phyloP scores from a whole-genome alignment of 208 protist species.

The Phytomonas francai region DNA sequence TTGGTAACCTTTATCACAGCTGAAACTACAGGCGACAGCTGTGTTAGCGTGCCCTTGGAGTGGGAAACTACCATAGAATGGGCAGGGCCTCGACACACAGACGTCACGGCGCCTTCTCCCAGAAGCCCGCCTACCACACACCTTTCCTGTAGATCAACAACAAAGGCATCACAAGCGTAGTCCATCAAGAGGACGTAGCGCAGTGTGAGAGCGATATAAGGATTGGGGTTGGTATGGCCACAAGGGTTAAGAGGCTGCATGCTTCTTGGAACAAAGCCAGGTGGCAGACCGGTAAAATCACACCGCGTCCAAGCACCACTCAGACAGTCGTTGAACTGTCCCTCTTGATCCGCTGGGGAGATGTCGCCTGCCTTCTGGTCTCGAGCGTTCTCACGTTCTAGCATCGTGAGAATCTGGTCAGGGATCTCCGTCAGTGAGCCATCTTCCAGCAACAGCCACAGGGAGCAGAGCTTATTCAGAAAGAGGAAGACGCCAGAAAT shows the following conservation, averaged over 20 bases:
- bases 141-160: constrained; percentile 48
- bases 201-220: constrained; percentile 12
- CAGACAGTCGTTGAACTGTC: neutral
- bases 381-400: neutral
- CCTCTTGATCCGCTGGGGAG: neutral
- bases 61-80: constrained; percentile 24
- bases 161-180: constrained; percentile 38
- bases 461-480: neutral
- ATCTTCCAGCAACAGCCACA: neutral
- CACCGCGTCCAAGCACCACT: neutral
- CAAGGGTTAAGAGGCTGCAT: neutral
- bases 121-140: constrained; percentile 31
- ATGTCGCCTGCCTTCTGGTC: neutral
- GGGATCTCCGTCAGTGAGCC: neutral
- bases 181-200: constrained; percentile 54
- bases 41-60: constrained; percentile 20
- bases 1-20: neutral
- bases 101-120: constrained; percentile 46
- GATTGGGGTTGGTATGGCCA: neutral
- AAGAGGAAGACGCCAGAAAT: neutral
- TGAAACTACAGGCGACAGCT: constrained; percentile 16
- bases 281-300: neutral
- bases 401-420: neutral
- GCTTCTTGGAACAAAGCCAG: neutral
- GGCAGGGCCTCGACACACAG: constrained; percentile 34